Conservation (phyloP, 2,329 filamentous ascomycete species). For the Elsinoe necatrix region DNA sequence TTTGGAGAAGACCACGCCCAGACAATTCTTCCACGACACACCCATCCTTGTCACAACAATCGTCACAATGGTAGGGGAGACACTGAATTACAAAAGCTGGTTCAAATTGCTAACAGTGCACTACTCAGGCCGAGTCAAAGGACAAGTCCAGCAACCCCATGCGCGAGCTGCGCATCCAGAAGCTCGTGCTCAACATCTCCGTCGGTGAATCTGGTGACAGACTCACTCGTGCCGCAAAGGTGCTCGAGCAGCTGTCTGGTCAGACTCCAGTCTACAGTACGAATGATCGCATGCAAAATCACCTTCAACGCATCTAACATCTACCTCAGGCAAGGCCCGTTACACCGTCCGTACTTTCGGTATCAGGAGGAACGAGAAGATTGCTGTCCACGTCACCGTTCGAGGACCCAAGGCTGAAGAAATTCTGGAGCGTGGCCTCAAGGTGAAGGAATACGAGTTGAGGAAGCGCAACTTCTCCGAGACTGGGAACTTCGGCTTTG, state of each 20-base stretch:
- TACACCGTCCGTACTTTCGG: slow-evolving; percentile 99
- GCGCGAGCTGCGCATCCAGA: slow-evolving; percentile 99
- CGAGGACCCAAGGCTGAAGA: slow-evolving; percentile 99
- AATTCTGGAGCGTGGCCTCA: slow-evolving; percentile 99
- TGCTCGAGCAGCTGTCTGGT: slow-evolving; percentile 98
- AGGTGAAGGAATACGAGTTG: slow-evolving; percentile 99
- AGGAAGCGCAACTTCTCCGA: slow-evolving; percentile 99
- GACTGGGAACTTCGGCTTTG: slow-evolving; percentile 99
- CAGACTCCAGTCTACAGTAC: slow-evolving; percentile 99
- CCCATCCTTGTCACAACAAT: not conserved
- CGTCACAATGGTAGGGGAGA: not conserved
- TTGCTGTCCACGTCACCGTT: slow-evolving; percentile 97
- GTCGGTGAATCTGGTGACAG: slow-evolving; percentile 99
- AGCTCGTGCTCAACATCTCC: slow-evolving; percentile 99
- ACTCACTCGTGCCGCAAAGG: slow-evolving; percentile 99
- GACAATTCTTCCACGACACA: slow-evolving; percentile 4
- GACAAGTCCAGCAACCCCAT: slow-evolving; percentile 93
- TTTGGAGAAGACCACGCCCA: slow-evolving; percentile 9
- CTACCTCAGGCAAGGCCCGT: slow-evolving; percentile 78
- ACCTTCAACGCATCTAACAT: slow-evolving; percentile 17
- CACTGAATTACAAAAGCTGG: too few relatives aligned
- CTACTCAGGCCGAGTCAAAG: slow-evolving; percentile 29
- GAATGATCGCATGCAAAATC: slow-evolving; percentile 22
- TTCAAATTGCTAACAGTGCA: not conserved
- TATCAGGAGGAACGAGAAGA: slow-evolving; percentile 99